phyloP scores from a whole-genome alignment of 2,329 filamentous ascomycete species.

The Albophoma yamanashiensis region DNA sequence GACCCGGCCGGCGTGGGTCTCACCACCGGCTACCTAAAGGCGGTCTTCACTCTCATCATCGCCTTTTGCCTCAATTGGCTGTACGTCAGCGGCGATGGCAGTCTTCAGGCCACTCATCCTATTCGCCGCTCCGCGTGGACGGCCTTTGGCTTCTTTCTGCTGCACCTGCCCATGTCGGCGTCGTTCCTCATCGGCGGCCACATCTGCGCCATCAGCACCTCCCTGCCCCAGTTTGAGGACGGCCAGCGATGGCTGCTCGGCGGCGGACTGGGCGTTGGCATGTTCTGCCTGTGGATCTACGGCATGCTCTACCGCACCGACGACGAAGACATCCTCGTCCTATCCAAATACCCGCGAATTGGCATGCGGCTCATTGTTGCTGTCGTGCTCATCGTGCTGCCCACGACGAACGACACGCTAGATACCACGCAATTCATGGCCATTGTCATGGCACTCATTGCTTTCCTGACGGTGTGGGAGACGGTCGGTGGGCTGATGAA shows the following conservation, averaged over 20 bases:
- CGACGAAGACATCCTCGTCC: slow-evolving; percentile 21
- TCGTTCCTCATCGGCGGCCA: slow-evolving; percentile 36
- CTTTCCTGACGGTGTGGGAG: slow-evolving; percentile 31
- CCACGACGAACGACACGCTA: slow-evolving; percentile 21
- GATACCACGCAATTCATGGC: slow-evolving; percentile 24
- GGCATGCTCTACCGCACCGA: slow-evolving; percentile 28
- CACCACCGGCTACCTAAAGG: slow-evolving; percentile 29
- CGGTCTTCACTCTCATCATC: slow-evolving; percentile 36
- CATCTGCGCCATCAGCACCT: slow-evolving; percentile 28
- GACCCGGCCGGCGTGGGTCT: slow-evolving; percentile 33
- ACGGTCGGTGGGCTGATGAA: slow-evolving; percentile 24
- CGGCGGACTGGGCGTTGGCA: slow-evolving; percentile 31
- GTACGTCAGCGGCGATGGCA: slow-evolving; percentile 36
- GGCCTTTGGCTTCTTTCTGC: slow-evolving; percentile 31
- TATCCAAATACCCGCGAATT: slow-evolving; percentile 22
- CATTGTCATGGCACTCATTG: slow-evolving; percentile 30
- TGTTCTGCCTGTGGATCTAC: slow-evolving; percentile 32
- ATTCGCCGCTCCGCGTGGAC: slow-evolving; percentile 32
- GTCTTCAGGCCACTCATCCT: slow-evolving; percentile 29
- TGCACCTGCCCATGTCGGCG: slow-evolving; percentile 33
- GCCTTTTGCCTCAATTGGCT: slow-evolving; percentile 40
- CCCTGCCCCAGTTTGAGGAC: slow-evolving; percentile 25
- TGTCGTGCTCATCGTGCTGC: slow-evolving; percentile 22
- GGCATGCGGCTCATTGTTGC: slow-evolving; percentile 21
- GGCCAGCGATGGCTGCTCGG: slow-evolving; percentile 36